A percentile compares a stretch with the other conserved stretches of the same genome.
These are phyloP conservation scores for Triticum urartu DNA, from an alignment of 176 grass and related monocot genomes.

Conservation along the genomic window DNA sequence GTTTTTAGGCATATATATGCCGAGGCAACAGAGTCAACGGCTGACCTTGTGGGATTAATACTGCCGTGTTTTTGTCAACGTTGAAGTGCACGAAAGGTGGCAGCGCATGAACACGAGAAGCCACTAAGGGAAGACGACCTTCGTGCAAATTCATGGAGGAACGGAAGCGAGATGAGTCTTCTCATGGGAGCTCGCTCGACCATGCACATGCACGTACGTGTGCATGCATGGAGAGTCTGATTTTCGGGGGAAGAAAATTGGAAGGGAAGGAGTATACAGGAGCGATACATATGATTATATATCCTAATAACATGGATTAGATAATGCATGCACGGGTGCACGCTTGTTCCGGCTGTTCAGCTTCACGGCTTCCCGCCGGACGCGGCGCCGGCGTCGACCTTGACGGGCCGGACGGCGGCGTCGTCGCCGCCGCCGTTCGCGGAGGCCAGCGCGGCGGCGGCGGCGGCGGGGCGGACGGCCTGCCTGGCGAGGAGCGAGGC, in stretches of 20 bases:
- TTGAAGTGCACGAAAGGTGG: too few relatives aligned
- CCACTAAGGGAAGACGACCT: not conserved
- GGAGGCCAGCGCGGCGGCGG: not conserved
- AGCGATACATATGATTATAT: not conserved
- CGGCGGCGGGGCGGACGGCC: not conserved
- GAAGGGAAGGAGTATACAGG: not conserved
- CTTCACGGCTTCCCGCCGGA: constrained; percentile 13
- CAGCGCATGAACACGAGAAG: not conserved
- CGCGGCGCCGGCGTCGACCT: not conserved
- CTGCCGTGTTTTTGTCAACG: too few relatives aligned
- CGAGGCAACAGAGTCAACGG: not conserved
- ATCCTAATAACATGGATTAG: not conserved
- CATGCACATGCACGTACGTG: not conserved
- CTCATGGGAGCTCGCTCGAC: not conserved
- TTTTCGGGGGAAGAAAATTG: not conserved
- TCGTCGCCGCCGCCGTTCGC: not conserved
- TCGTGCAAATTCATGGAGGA: not conserved
- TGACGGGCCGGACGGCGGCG: not conserved
- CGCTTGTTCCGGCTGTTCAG: not conserved
- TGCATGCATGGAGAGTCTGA: not conserved
- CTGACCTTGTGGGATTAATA: not conserved
- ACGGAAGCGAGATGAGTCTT: not conserved
- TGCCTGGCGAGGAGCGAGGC: constrained; percentile 50
- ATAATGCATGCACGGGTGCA: not conserved
- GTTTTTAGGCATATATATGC: not conserved